These are phyloP conservation scores for Tillandsia fasciculata DNA, from an alignment of 176 grass and related monocot genomes.

Conservation along the genomic window DNA sequence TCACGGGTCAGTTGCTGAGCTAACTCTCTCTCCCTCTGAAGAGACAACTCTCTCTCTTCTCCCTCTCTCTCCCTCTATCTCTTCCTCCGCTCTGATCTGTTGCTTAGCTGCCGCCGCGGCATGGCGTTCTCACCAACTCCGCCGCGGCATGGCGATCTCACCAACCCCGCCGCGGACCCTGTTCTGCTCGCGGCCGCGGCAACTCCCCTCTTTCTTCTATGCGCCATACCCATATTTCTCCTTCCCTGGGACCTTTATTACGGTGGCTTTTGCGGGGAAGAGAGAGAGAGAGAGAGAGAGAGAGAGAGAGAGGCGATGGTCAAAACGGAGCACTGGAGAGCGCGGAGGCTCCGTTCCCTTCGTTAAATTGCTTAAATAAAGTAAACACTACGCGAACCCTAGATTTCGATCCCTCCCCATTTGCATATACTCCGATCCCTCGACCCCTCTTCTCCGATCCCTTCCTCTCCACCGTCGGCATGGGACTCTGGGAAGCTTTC, in stretches of 20 bases:
- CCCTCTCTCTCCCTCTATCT: too few relatives aligned
- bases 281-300: background rate
- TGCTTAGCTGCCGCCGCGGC: too few relatives aligned
- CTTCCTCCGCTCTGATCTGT: too few relatives aligned
- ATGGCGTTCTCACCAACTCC: too few relatives aligned
- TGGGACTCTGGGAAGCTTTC: slow-evolving; percentile 93
- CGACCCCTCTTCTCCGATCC: background rate
- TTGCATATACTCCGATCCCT: background rate
- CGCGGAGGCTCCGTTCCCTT: slow-evolving; percentile 1
- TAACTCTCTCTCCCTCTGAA: too few relatives aligned
- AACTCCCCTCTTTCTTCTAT: too few relatives aligned
- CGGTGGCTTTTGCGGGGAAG: background rate
- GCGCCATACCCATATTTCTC: too few relatives aligned
- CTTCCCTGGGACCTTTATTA: background rate
- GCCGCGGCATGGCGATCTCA: too few relatives aligned
- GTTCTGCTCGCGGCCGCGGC: too few relatives aligned
- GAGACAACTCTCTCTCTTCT: too few relatives aligned
- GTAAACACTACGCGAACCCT: slow-evolving; percentile 19
- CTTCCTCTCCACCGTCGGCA: slow-evolving; percentile 17
- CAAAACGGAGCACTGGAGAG: background rate
- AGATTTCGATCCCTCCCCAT: background rate
- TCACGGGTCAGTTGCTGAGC: too few relatives aligned
- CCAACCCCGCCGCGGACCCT: too few relatives aligned
- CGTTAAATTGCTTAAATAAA: slow-evolving; percentile 29
- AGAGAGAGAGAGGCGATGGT: background rate